These are phyloP conservation scores for Centrapalus pauciflorus DNA, from an alignment of 129 eudicot species.

Conservation along the genomic window DNA sequence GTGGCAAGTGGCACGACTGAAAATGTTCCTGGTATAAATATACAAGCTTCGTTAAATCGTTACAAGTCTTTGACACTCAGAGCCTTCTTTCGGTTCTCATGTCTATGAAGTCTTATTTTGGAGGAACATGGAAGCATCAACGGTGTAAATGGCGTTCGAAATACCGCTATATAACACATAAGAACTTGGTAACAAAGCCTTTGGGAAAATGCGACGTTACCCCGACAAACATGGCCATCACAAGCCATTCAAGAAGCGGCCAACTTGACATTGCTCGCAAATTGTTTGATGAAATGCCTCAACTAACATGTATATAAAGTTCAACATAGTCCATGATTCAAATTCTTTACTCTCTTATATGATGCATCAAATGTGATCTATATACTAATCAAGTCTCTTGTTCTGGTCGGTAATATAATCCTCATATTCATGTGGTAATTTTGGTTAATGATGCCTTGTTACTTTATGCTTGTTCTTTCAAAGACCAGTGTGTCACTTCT, in stretches of 20 bases:
- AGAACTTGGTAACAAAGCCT: neutral
- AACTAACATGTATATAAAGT: conserved; percentile 23
- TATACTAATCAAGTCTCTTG: conserved; percentile 1
- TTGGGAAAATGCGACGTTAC: neutral
- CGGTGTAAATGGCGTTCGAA: conserved; percentile 23
- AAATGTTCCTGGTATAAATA: neutral
- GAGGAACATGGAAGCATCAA: conserved; percentile 16
- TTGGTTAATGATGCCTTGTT: neutral
- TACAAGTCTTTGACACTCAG: neutral
- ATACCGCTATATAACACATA: neutral
- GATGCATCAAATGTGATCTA: conserved; percentile 17
- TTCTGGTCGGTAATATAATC: conserved; percentile 4
- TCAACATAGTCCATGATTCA: neutral
- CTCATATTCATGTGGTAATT: neutral
- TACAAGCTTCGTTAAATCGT: neutral
- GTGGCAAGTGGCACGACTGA: too few species aligned
- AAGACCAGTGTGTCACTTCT: neutral
- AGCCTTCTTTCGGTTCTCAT: neutral
- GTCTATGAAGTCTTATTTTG: neutral
- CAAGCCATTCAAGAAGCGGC: conserved; percentile 22
- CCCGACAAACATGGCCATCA: conserved; percentile 38
- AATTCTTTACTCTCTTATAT: neutral
- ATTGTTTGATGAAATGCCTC: conserved; percentile 57
- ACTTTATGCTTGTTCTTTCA: neutral
- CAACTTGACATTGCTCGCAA: conserved; percentile 49